Evolutionary conservation across 2,329 filamentous ascomycete species (phyloP), one percentile per base, ranked within the genome.

Genomic region (Paracorniculantispora psalliotae): DNA sequence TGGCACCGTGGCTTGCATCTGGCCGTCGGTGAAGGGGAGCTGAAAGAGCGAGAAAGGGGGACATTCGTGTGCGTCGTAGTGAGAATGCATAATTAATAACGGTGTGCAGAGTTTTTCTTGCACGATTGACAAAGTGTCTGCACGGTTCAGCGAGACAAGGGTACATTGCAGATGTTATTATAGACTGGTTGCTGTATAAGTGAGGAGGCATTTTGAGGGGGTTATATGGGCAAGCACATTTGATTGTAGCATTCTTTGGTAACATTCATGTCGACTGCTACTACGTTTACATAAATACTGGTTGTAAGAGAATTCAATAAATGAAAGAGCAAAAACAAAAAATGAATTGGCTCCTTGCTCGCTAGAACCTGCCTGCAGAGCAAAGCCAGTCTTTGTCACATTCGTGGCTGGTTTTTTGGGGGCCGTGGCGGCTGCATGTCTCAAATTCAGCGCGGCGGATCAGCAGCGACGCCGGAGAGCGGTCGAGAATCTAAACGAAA

Each of bases 361-460:
- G n/a, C n/a, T n/a, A n/a, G n/a, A n/a, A n/a, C n/a, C n/a, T n/a
- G n/a, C n/a, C n/a, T n/a, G n/a, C n/a, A n/a, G n/a, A n/a, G n/a
- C n/a, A n/a, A n/a, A n/a, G n/a, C 26, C 17, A 26, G 44, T 13
- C 13, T 48, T 25, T 48, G 44, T 8, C 26, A 35, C n/a, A 33
- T 50, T 28, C 28, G 28, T 33, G 26, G 28, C n/a, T 15, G 47
- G 12, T 35, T 21, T 19, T 12, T 50, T 50, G 47, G 47, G 47
- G 47, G 47, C 47, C n/a, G 47, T 50, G 47, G 47, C 47, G 47
- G 47, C 47, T 50, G 47, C 47, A 50, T 33, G 47, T 33, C 47
- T 50, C 47, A 50, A 35, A 50, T 35, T n/a, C 47, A 50, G 47
- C 28, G 17, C 28, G 26, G 47, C 47, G 47, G 47, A 50, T 50